Evolutionary conservation across 2,329 filamentous ascomycete genomes (phyloP), one percentile per base, ranked within the genome.

Genomic region (Fusarium subtropicale): DNA sequence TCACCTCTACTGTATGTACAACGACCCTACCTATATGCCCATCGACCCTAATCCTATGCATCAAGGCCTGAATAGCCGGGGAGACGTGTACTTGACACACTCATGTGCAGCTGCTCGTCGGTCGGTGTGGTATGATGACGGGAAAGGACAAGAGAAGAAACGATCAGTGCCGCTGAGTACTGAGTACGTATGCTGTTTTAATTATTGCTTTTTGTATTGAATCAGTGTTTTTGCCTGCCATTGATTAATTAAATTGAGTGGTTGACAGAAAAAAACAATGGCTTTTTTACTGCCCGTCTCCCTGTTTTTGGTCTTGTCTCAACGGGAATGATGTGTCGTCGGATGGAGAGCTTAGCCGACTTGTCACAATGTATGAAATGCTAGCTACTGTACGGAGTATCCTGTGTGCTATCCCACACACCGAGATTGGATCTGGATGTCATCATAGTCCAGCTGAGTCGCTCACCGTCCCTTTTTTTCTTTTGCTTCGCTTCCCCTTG

Each of bases 91-190:
- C 51, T 64, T 64, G 65, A 73, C 60, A 73, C 60, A 39, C 60
- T 69, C 54, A 65, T 61, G 64, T 69, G 56, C 71, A 71, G 65
- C 66, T 68, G 58, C n/a, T 22, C 12, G 36, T 22, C n/a, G 36
- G 36, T 58, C 60, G 62, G 60, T 68, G 60, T 71, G 72, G 68
- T 71, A 74, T 74, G 41, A 74, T 73, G 72, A 73, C 64, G 60
- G 60, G 34, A 51, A 20, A 39, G 36, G 18, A 39, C 24, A 9
- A 22, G 31, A 51, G 18, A 26, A 36, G 16, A 50, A 34, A 20
- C 11, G 18, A 50, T 18, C n/a, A 50, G 31, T 39, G 33, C 18
- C 18, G 16, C 8, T 30, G 22, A 36, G 22, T 51, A 51, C 8
- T 30, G 22, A 36, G 22, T 51, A 51, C 33, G 34, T 20, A 39